phyloP scores from a whole-genome alignment of 352 stramenopile species.

The Globisporangium orthogonon region DNA sequence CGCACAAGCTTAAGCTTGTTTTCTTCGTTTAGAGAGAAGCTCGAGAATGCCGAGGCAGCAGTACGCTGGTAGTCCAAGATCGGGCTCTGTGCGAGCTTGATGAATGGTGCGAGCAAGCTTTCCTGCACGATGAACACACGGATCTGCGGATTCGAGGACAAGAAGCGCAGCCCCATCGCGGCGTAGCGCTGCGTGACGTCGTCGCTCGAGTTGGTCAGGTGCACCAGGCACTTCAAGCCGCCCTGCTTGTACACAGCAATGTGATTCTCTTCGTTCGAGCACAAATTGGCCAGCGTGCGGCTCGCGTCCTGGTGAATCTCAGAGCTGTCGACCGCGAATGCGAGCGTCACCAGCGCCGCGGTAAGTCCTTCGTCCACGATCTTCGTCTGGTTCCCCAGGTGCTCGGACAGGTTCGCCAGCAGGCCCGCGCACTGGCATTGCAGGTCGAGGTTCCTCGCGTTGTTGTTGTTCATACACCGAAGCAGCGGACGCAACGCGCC shows the following conservation, averaged over 20 bases:
- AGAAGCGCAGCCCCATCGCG: constrained; percentile 93
- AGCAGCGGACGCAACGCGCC: constrained; percentile 82
- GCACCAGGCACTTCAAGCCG: constrained; percentile 85
- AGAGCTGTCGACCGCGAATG: constrained; percentile 57
- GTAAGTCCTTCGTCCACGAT: constrained; percentile 91
- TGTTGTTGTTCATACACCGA: constrained; percentile 73
- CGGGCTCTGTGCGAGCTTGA: constrained; percentile 87
- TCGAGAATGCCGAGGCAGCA: constrained; percentile 89
- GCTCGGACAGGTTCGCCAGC: constrained; percentile 92
- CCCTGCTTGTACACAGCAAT: constrained; percentile 90
- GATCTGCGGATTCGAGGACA: constrained; percentile 91
- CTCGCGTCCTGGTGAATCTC: constrained; percentile 94
- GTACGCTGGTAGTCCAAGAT: constrained; percentile 91
- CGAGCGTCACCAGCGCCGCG: constrained; percentile 74
- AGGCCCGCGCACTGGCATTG: constrained; percentile 91
- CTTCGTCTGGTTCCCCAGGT: constrained; percentile 83
- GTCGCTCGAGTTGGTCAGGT: constrained; percentile 81
- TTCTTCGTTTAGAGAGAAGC: constrained; percentile 89
- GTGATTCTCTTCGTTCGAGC: constrained; percentile 94
- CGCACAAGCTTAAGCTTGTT: constrained; percentile 93
- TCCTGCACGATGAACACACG: constrained; percentile 90
- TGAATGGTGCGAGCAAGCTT: constrained; percentile 86
- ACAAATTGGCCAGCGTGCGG: constrained; percentile 90
- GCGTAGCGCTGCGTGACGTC: constrained; percentile 94
- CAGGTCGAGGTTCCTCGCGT: constrained; percentile 86